Base-by-base conservation (phyloP, 768 basidiomycete species). In the Asterophora lycoperdoides region DNA sequence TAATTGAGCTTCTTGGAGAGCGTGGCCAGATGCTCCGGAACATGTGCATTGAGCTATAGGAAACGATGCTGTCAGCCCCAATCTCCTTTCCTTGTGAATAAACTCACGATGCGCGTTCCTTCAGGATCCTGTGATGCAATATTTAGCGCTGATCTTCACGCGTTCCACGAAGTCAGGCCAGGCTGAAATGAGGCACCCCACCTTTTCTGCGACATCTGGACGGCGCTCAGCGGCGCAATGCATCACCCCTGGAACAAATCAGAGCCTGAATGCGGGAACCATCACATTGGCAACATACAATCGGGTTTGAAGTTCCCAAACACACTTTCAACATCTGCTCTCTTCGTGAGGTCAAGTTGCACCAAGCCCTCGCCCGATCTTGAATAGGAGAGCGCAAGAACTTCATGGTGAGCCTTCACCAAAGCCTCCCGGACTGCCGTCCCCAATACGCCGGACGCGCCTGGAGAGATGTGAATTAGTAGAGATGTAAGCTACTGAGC, bases 161-260 rank as follows among this genome's bases (percentile, higher is more conserved):
- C 4, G 30, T 32, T 32, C 13, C 8, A 32, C 3, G 9, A 13
- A 32, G 30, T 17, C 14, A 32, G 15, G 15, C 10, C 8, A 15
- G n/a, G 23, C 13, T 19, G 40, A 38, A 38, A 19, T 14, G 40
- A 58, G 18, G 44, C 13, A 33, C 10, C 76, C 42, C 54, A 89
- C 93, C 71, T 86, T 87, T 65, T 95, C 91, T 48, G 92, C 93
- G 10, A 91, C 88, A 61, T 97, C 93, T 4, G 94, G 93, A 37
- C 93, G 73, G 52, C 95, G 71, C 68, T 98, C 94, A 2, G 95
- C 95, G 11, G 95, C 95, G 60, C 93, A 96, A 61, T 98, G 95
- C 13, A 98, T 83, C 33, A 97, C 81, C 83, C 86, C 85, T 87
- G 60, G 8, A 26, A 55, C 58, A 39, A 42, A 28, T 14, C 34